phyloP scores from a whole-genome alignment of 352 stramenopile species.

The Pythium volutum region DNA sequence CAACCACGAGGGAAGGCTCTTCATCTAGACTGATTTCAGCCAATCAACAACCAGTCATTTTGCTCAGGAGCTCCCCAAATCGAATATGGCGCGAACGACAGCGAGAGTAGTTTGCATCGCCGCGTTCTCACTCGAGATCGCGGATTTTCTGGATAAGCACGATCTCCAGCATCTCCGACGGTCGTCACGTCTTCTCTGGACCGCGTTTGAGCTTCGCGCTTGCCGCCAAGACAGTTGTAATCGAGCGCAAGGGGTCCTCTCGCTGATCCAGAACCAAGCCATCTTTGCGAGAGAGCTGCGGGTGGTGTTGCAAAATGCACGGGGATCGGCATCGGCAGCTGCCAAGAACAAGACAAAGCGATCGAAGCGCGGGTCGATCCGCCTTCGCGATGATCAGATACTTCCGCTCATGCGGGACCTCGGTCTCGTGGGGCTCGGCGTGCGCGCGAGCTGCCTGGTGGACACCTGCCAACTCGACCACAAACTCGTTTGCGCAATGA shows the following conservation, averaged over 20 bases:
- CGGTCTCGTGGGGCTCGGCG: slow-evolving; percentile 17
- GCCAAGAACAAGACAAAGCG: neutral
- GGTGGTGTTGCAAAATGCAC: neutral
- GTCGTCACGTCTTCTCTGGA: neutral
- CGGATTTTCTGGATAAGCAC: neutral
- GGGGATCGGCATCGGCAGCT: no score
- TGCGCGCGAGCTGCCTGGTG: slow-evolving; percentile 17
- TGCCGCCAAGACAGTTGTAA: neutral
- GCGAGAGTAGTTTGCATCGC: neutral
- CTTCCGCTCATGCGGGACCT: slow-evolving; percentile 14
- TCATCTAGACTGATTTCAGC: neutral
- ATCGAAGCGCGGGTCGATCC: neutral
- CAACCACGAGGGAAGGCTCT: neutral
- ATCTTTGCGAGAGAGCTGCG: neutral
- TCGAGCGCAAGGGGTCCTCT: slow-evolving; percentile 1
- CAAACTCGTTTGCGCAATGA: neutral
- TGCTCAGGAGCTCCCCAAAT: neutral
- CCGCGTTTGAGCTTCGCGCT: neutral
- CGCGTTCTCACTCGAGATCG: slow-evolving; percentile 9
- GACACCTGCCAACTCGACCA: slow-evolving; percentile 12
- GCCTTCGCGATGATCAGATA: slow-evolving; percentile 8
- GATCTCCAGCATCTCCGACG: neutral
- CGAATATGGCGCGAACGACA: neutral
- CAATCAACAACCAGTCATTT: neutral
- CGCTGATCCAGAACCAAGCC: neutral